Base-by-base conservation (phyloP, 495 filamentous ascomycete genomes). In the Hypomontagnella submonticulosa region DNA sequence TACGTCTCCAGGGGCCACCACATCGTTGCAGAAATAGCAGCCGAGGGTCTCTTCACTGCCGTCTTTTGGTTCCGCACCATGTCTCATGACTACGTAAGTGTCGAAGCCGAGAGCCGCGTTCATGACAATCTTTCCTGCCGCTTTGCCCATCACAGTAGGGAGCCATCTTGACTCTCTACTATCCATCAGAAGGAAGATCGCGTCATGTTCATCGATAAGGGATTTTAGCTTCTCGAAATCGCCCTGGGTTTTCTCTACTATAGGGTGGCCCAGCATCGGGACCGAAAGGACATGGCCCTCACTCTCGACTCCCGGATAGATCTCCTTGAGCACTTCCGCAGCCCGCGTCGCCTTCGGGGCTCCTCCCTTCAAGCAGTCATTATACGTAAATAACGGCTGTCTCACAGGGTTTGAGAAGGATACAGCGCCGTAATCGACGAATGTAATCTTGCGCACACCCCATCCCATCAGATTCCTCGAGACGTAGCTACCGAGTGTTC, bases 11-110 rank as follows among this genome's bases (percentile, higher is more conserved):
- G 95, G 95, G 41, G 92, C 91, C 30, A 99, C 95, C 41, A 99
- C 94, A 74, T 99, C 95, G 71, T 96, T 97, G 79, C 95, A 99
- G 75, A 97, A 99, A 73, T 99, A 99, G 71, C 95, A 99, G 9
- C 95, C 95, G 20, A 97, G 82, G 58, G 92, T 89, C 19, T 86
- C 80, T 42, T 80, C 71, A 34, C 74, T 78, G 19, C 80, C 87
- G 15, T 83, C 81, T 19, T 71, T 70, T 12, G 76, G 77, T 19
- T 78, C 70, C 11, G 90, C 76, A 6, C 95, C 95, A 76, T 99
- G 95, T 66, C 95, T 85, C 95, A 99, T 97, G 33, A 96, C 92
- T 13, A 99, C 92, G 73, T 91, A 99, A 0, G 91, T 92, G 78
- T 99, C 95, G 73, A 99, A 99, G 0, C 95, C 95, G 43, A 99